Evolutionary conservation across 148 eudicot species (phyloP).

Genomic region (Spergularia marina): DNA sequence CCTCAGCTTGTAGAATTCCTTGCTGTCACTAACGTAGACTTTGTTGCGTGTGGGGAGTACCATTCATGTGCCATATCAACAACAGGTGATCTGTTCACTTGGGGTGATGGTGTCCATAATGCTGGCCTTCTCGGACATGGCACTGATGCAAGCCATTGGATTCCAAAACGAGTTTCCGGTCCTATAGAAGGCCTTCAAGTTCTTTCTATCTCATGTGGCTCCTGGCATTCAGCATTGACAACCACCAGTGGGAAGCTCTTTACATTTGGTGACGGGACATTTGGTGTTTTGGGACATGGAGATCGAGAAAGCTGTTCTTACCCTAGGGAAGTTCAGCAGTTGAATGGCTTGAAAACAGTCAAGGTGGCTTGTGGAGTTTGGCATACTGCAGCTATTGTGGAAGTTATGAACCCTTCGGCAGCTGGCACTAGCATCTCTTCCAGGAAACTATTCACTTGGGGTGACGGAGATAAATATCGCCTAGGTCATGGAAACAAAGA

Average conservation of each 20-base stretch:
- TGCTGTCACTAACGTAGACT: constrained; percentile 60
- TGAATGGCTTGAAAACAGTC: constrained; percentile 54
- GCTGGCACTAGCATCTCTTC: constrained; percentile 36
- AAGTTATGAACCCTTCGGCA: constrained; percentile 37
- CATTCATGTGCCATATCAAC: constrained; percentile 77
- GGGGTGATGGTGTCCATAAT: constrained; percentile 81
- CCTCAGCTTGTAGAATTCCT: constrained; percentile 69
- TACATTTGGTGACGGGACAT: constrained; percentile 88
- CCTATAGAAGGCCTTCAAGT: constrained; percentile 74
- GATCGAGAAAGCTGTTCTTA: constrained; percentile 49
- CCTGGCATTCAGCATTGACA: constrained; percentile 75
- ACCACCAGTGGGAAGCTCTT: constrained; percentile 59
- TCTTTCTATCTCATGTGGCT: constrained; percentile 63
- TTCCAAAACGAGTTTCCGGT: constrained; percentile 75
- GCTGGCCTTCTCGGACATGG: constrained; percentile 90
- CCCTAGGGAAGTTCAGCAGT: constrained; percentile 66
- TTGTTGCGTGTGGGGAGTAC: constrained; percentile 74
- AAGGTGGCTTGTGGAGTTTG: constrained; percentile 85
- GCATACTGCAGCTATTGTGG: constrained; percentile 91
- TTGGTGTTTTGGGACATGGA: constrained; percentile 86
- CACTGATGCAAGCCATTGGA: constrained; percentile 76
- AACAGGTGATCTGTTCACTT: constrained; percentile 71
- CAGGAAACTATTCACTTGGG: constrained; percentile 82
- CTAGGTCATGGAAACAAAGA: constrained; percentile 75
- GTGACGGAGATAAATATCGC: constrained; percentile 75